These are phyloP conservation scores for Zopfia rhizophila DNA, from an alignment of 2,329 filamentous ascomycete species.

Conservation along the genomic window DNA sequence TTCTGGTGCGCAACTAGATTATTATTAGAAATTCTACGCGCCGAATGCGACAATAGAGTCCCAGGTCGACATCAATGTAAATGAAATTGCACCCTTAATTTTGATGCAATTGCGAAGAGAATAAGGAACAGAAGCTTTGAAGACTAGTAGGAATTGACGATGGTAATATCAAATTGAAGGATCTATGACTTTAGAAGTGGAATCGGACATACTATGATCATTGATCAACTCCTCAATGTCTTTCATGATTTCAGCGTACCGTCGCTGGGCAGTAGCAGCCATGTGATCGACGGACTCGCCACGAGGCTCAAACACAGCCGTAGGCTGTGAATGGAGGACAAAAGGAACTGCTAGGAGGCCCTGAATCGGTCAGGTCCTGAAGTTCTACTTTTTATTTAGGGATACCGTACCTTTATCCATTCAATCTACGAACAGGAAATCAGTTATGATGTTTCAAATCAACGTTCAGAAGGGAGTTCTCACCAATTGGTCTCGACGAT, in stretches of 20 bases:
- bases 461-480: constrained; percentile 56
- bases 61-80: no score
- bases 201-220: constrained; percentile 77
- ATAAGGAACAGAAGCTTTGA: no score
- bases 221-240: constrained; percentile 93
- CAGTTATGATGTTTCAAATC: constrained; percentile 20
- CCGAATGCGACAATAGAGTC: no score
- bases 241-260: constrained; percentile 94
- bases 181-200: background rate
- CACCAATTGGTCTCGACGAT: constrained; percentile 90
- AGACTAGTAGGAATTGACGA: background rate
- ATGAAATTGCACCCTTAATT: no score
- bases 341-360: constrained; percentile 89
- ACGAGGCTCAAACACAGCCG: constrained; percentile 79
- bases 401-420: constrained; percentile 85
- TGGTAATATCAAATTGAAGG: background rate
- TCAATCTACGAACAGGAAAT: constrained; percentile 65
- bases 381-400: no score
- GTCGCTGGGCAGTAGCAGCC: constrained; percentile 81
- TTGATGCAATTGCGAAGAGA: no score
- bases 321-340: constrained; percentile 94
- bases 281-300: constrained; percentile 74
- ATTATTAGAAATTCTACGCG: no score
- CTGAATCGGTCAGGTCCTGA: constrained; percentile 21
- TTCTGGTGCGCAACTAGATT: constrained; percentile 76